These are phyloP conservation scores for Calycina herbarum DNA, from an alignment of 2,329 filamentous ascomycete species.

Conservation along the genomic window DNA sequence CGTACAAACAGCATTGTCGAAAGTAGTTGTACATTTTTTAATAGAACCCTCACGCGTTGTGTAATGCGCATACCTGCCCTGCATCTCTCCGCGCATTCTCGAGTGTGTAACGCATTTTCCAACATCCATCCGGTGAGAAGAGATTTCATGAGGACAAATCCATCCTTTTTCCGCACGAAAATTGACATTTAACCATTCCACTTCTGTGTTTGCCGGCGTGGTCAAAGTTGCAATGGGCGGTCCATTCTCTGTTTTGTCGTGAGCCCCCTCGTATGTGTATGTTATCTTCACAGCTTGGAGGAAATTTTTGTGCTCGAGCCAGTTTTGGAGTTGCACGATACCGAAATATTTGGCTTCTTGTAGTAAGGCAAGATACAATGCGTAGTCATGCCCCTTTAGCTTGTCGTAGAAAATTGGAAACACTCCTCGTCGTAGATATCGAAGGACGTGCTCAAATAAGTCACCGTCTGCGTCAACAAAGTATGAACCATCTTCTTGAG, in stretches of 20 bases:
- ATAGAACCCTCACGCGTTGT: background rate
- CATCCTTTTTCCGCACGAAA: background rate
- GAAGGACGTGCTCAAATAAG: constrained; percentile 40
- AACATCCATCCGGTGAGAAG: background rate
- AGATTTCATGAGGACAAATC: constrained; percentile 3
- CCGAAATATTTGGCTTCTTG: constrained; percentile 39
- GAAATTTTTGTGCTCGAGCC: constrained; percentile 9
- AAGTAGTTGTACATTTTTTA: background rate
- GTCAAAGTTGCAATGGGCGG: background rate
- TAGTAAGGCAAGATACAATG: constrained; percentile 37
- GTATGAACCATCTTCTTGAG: constrained; percentile 36
- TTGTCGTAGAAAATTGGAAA: constrained; percentile 40
- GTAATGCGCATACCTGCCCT: background rate
- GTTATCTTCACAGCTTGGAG: constrained; percentile 11
- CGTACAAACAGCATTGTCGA: background rate
- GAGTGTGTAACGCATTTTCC: background rate
- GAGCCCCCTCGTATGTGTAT: background rate
- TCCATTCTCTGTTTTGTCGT: constrained; percentile 1
- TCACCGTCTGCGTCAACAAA: constrained; percentile 43
- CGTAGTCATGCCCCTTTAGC: constrained; percentile 37
- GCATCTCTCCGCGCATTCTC: background rate
- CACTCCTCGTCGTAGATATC: constrained; percentile 38
- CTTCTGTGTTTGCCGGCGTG: background rate
- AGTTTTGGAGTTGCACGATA: constrained; percentile 9
- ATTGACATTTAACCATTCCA: constrained; percentile 3